Evolutionary conservation across 225 moss, liverwort and hornwort species (phyloP), one percentile per base, ranked within the genome.

Genomic region (Physcomitrium patens): DNA sequence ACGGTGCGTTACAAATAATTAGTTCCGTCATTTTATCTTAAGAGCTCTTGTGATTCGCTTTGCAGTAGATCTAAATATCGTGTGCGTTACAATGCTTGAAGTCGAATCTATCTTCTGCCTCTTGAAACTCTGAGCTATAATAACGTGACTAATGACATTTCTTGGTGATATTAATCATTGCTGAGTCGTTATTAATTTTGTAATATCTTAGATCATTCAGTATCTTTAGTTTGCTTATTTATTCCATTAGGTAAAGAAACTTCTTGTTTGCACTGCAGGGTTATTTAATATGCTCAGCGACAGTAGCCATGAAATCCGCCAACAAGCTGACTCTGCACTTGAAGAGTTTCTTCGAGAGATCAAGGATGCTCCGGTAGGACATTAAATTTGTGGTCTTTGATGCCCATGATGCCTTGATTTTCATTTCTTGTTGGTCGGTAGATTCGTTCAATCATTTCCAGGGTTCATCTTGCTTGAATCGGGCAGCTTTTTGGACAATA

Each of bases 261-360:
- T 69, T 68, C 3, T 69, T 84, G 77, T 77, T 77, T 84, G 46
- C 24, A 53, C 26, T 80, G 80, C 87, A 87, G 96, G 96, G 54
- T 88, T 97, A 54, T 97, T 97, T 67, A 97, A 94, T 82, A 97
- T 97, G 96, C 84, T 97, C 55, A 97, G 96, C 78, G 96, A 97
- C 78, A 82, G 81, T 45, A 92, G 92, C 80, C 96, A 92, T 82
- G 96, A 96, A 82, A 94, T 94, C 61, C 89, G 96, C 49, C 88
- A 89, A 74, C 96, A 97, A 82, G 96, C 96, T 76, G 94, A 97
- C 71, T 85, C 90, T 80, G 96, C 96, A 69, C 96, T 97, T 72
- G 70, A 84, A 18, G 96, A 97, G 60, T 97, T 97, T 80, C 92
- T 97, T 68, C 84, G 89, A 72, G 96, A 97, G 86, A 97, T 97